Evolutionary conservation across 176 grass and related monocot genomes (phyloP).

Genomic region (barley (Hordeum vulgare)): DNA sequence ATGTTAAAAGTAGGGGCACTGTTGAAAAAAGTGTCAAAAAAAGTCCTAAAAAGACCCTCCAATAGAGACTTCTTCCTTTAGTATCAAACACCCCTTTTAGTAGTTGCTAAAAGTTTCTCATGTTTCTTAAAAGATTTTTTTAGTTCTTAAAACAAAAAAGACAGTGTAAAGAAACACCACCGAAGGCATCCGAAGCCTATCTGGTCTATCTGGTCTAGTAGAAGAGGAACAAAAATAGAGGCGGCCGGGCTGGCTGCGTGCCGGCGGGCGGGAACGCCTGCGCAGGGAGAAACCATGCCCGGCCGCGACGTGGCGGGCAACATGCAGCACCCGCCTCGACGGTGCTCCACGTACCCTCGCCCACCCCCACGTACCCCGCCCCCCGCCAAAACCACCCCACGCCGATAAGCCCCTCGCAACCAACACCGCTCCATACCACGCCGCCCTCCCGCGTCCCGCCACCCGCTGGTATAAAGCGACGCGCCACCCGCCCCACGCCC

Average conservation of each 20-base stretch:
- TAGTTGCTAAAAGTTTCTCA: too few species aligned
- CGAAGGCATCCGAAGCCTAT: too few species aligned
- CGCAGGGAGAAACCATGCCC: background rate
- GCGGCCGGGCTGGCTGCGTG: background rate
- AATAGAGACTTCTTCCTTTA: too few species aligned
- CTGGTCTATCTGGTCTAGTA: background rate
- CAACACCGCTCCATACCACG: background rate
- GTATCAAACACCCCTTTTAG: too few species aligned
- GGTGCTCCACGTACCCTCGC: conserved; percentile 21
- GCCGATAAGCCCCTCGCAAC: conserved; percentile 10
- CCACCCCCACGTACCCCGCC: conserved; percentile 15
- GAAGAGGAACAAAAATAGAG: background rate
- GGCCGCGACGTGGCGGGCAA: conserved; percentile 26
- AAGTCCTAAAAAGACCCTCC: too few species aligned
- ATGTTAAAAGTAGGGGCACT: too few species aligned
- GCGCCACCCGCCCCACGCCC: background rate
- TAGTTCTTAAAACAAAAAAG: too few species aligned
- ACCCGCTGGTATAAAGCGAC: conserved; percentile 24
- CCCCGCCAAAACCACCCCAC: conserved; percentile 32
- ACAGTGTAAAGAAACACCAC: too few species aligned
- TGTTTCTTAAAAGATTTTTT: too few species aligned
- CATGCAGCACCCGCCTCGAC: conserved; percentile 26
- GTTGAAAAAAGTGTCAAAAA: too few species aligned
- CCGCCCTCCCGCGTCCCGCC: background rate
- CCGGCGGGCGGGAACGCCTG: background rate